Conservation (phyloP, 192 early-diverging fungal species). For the Entrophospora sp. region DNA sequence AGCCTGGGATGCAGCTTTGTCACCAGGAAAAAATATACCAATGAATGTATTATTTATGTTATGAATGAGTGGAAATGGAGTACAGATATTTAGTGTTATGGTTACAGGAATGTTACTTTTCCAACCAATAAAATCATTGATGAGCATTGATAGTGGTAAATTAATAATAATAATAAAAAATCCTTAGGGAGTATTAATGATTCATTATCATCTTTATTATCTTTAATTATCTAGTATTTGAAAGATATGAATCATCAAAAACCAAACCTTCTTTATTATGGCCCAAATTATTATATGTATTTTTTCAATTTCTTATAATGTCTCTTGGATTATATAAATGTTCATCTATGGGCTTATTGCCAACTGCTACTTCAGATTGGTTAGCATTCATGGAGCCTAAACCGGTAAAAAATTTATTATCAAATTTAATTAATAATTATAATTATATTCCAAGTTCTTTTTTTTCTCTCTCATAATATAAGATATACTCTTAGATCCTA, state of each 20-base stretch:
- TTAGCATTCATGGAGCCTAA: constrained; percentile 81
- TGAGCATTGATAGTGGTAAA: constrained; percentile 58
- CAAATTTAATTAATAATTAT: no score
- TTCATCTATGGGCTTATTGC: constrained; percentile 90
- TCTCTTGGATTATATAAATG: constrained; percentile 86
- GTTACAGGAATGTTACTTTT: constrained; percentile 94
- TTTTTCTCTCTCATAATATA: no score
- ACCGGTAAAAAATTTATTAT: constrained; percentile 30
- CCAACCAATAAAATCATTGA: constrained; percentile 69
- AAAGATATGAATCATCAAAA: constrained; percentile 55
- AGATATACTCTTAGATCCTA: no score
- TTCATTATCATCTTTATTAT: no score
- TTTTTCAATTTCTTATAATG: constrained; percentile 72
- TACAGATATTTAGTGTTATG: constrained; percentile 94
- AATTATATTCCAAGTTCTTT: no score
- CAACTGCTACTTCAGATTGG: constrained; percentile 91
- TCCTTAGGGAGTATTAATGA: no score
- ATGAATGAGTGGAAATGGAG: constrained; percentile 94
- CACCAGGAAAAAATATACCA: constrained; percentile 83
- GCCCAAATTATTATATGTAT: constrained; percentile 78
- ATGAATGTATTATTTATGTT: constrained; percentile 99
- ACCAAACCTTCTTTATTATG: constrained; percentile 52
- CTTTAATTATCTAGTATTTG: constrained; percentile 61
- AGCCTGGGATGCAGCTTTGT: constrained; percentile 93
- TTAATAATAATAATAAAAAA: no score